These are phyloP conservation scores for Xerocomus brunneocitrinus DNA, from an alignment of 768 basidiomycete genomes.

Conservation along the genomic window DNA sequence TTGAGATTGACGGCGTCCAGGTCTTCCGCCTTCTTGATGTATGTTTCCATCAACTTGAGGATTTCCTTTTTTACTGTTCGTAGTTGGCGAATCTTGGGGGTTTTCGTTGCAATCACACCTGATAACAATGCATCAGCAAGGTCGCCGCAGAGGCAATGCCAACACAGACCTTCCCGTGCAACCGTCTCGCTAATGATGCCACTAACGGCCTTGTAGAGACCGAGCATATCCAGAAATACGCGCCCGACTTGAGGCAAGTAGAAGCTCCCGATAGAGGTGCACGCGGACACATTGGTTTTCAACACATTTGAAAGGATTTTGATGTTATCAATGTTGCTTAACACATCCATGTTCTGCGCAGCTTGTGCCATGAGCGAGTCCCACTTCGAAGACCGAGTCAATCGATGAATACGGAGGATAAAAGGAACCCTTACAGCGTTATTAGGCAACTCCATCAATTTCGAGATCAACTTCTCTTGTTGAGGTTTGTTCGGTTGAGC, in stretches of 20 bases:
- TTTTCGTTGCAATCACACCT: slow-evolving; percentile 93
- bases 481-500: slow-evolving; percentile 97
- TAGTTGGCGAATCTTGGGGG: slow-evolving; percentile 90
- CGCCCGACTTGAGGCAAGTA: slow-evolving; percentile 96
- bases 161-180: slow-evolving; percentile 65
- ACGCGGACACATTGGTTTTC: slow-evolving; percentile 98
- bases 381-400: slow-evolving; percentile 58
- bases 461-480: slow-evolving; percentile 91
- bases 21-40: slow-evolving; percentile 96
- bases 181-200: slow-evolving; percentile 94
- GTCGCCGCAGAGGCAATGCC: background rate
- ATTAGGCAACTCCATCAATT: slow-evolving; percentile 96
- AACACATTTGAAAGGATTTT: slow-evolving; percentile 95
- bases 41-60: slow-evolving; percentile 94
- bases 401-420: background rate
- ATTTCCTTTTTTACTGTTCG: slow-evolving; percentile 99
- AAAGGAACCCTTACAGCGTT: slow-evolving; percentile 66
- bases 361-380: slow-evolving; percentile 96
- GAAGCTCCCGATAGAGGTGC: slow-evolving; percentile 94
- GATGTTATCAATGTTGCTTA: slow-evolving; percentile 88
- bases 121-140: slow-evolving; percentile 8
- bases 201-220: slow-evolving; percentile 95
- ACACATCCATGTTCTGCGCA: slow-evolving; percentile 84
- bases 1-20: slow-evolving; percentile 87
- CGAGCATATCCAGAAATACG: slow-evolving; percentile 97